These are phyloP conservation scores for Spongospora subterranea DNA, from an alignment of 208 protist genomes.

Conservation along the genomic window DNA sequence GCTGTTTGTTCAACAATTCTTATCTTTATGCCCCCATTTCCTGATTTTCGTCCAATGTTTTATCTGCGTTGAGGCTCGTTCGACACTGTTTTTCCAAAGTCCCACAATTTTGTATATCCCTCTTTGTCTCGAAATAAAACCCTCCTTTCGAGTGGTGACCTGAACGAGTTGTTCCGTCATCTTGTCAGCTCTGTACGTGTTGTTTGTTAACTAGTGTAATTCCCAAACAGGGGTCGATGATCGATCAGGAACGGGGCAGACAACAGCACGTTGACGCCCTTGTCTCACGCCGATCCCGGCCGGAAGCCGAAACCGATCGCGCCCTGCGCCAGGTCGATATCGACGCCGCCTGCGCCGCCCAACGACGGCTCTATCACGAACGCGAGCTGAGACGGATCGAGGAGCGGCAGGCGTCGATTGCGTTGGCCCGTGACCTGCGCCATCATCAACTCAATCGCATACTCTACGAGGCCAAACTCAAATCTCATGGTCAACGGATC, in stretches of 20 bases:
- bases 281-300: neutral
- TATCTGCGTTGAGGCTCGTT: no score
- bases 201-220: no score
- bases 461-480: neutral
- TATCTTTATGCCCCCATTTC: no score
- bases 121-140: no score
- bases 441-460: neutral
- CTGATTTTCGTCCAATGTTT: no score
- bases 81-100: no score
- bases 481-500: neutral
- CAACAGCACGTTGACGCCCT: neutral
- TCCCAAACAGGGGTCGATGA: neutral
- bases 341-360: no score
- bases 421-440: neutral
- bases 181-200: no score
- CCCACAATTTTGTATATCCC: no score
- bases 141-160: no score
- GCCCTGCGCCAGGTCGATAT: neutral
- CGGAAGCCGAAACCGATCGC: neutral
- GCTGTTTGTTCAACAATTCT: no score
- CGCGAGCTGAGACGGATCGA: slow-evolving; percentile 11
- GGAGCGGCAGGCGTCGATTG: neutral
- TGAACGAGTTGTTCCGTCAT: no score
- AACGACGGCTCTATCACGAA: neutral
- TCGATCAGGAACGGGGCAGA: neutral